phyloP scores from a whole-genome alignment of 306 rosid genomes.

The Lathyrus tuberosus region DNA sequence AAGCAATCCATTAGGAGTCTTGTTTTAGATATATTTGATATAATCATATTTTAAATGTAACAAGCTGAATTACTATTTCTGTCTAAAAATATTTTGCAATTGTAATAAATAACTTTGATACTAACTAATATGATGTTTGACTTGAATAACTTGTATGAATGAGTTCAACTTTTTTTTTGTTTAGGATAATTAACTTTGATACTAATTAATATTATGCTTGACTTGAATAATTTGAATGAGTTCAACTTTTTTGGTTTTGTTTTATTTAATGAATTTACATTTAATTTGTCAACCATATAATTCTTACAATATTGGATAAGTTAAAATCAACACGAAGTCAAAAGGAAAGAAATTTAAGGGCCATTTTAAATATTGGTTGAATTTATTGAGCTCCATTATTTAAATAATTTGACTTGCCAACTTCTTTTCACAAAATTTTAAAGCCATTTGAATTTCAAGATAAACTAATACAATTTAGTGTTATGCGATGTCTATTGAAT shows the following conservation, averaged over 20 bases:
- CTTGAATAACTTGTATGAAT: constrained; percentile 17
- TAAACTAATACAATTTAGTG: background rate
- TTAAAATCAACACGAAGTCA: background rate
- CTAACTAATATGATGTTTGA: constrained; percentile 13
- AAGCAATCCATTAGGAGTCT: no score
- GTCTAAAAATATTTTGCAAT: no score
- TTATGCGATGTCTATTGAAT: constrained; percentile 8
- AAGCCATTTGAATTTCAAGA: constrained; percentile 14
- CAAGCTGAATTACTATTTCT: no score
- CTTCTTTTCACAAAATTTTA: constrained; percentile 11
- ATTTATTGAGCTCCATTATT: background rate
- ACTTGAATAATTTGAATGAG: constrained; percentile 22
- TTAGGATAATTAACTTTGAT: constrained; percentile 2
- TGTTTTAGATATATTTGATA: no score
- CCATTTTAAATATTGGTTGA: constrained; percentile 30
- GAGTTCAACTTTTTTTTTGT: background rate
- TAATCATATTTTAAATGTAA: no score
- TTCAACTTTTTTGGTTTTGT: background rate
- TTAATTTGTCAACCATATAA: constrained; percentile 36
- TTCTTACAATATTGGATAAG: constrained; percentile 1
- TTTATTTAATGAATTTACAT: constrained; percentile 33
- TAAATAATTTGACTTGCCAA: constrained; percentile 5
- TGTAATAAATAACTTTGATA: constrained; percentile 1
- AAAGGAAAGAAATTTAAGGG: background rate
- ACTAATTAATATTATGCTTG: constrained; percentile 1